phyloP scores from a whole-genome alignment of 169 alveolate species.

The Cryptosporidium xiaoi region DNA sequence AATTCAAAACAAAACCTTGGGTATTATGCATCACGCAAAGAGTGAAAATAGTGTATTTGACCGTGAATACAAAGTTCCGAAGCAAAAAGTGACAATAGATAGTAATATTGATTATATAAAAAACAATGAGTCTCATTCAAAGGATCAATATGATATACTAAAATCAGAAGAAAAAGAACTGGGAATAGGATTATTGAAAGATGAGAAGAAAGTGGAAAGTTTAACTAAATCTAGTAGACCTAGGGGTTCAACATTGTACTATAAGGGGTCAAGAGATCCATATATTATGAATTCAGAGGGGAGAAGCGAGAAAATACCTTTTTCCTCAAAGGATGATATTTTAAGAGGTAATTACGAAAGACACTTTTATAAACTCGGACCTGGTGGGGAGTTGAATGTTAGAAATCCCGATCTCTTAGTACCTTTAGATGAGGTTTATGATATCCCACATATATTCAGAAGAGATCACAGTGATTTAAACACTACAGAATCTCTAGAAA shows the following conservation, averaged over 20 bases:
- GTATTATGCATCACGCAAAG: neutral
- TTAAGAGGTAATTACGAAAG: too few species aligned
- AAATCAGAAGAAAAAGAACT: slow-evolving; percentile 13
- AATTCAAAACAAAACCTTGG: too few species aligned
- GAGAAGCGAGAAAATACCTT: too few species aligned
- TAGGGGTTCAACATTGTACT: too few species aligned
- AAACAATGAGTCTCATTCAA: neutral
- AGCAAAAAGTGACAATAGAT: slow-evolving; percentile 13
- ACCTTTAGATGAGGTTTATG: slow-evolving; percentile 35
- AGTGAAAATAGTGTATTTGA: neutral
- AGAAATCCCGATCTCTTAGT: slow-evolving; percentile 30
- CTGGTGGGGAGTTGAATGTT: neutral
- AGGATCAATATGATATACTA: neutral
- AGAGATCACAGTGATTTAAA: neutral
- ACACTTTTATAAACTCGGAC: neutral
- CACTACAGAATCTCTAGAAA: too few species aligned
- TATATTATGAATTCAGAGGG: too few species aligned
- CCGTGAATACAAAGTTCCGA: neutral
- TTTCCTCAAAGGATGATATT: too few species aligned
- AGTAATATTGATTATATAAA: neutral
- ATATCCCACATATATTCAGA: slow-evolving; percentile 6
- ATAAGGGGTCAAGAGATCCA: too few species aligned
- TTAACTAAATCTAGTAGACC: neutral
- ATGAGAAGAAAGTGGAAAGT: neutral
- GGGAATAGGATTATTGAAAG: neutral